Percentiles rank a stretch among this genome's conserved stretches.
Evolutionary conservation across 2,329 filamentous ascomycete genomes (phyloP).

Genomic region (Aspergillus uvarum): DNA sequence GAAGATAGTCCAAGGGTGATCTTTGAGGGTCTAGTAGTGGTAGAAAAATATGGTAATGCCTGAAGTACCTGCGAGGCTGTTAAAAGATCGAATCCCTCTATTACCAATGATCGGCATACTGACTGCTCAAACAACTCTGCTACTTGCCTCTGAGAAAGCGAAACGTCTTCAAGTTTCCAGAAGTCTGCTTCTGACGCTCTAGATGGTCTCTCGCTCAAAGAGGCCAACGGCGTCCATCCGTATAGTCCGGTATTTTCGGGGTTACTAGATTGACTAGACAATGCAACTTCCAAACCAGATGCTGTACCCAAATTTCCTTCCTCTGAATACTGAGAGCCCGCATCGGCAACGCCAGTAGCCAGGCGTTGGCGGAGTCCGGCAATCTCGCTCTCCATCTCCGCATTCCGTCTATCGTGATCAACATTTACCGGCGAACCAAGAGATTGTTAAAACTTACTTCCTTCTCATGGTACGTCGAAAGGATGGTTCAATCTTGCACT

Average conservation of each 20-base stretch:
- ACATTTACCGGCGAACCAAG: constrained; percentile 12
- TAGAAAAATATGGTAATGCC: constrained; percentile 62
- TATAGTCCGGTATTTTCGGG: constrained; percentile 27
- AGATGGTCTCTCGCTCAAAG: constrained; percentile 34
- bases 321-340: constrained; percentile 36
- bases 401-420: constrained; percentile 53
- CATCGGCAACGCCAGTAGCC: constrained; percentile 34
- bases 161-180: constrained; percentile 52
- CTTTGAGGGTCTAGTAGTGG: constrained; percentile 58
- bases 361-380: constrained; percentile 49
- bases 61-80: constrained; percentile 54
- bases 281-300: constrained; percentile 14
- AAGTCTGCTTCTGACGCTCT: constrained; percentile 40
- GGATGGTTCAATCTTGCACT: constrained; percentile 64
- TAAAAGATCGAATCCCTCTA: constrained; percentile 25
- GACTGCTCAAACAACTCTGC: constrained; percentile 47
- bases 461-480: constrained; percentile 67
- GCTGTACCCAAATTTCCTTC: constrained; percentile 13
- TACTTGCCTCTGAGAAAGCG: constrained; percentile 39
- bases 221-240: constrained; percentile 34
- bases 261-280: constrained; percentile 31
- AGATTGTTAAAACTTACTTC: constrained; percentile 25
- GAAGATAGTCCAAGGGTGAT: constrained; percentile 57
- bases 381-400: constrained; percentile 60
- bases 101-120: not conserved